Evolutionary conservation across 176 grass and related monocot species (phyloP).

Genomic region (Eremochloa ophiuroides): DNA sequence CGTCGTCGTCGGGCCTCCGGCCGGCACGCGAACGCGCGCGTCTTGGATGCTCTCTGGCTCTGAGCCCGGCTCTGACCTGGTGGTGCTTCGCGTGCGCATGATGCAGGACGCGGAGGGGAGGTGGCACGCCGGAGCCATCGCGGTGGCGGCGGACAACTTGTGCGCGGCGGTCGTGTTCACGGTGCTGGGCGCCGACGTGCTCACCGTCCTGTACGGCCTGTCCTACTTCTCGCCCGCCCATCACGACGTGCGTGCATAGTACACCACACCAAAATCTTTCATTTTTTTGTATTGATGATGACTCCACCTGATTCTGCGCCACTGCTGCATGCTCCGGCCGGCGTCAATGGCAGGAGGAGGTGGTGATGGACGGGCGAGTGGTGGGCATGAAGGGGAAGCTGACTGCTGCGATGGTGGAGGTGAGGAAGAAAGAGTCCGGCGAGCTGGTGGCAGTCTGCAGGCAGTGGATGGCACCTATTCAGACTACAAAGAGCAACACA

Average conservation of each 20-base stretch:
- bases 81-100: neutral
- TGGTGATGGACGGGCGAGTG: constrained; percentile 43
- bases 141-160: constrained; percentile 41
- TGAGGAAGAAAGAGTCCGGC: constrained; percentile 43
- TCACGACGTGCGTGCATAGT: neutral
- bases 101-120: constrained; percentile 38
- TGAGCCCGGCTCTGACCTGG: too few relatives aligned
- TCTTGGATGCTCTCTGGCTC: too few relatives aligned
- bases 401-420: constrained; percentile 40
- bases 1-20: neutral
- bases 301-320: neutral
- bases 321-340: neutral
- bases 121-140: constrained; percentile 51
- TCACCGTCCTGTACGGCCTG: constrained; percentile 41
- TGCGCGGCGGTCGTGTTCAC: constrained; percentile 43
- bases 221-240: constrained; percentile 37
- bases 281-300: neutral
- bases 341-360: neutral
- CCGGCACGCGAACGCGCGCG: neutral
- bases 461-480: constrained; percentile 42
- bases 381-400: constrained; percentile 41
- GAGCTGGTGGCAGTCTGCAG: constrained; percentile 50
- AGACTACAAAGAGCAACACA: neutral
- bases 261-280: neutral
- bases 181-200: constrained; percentile 11